A percentile compares a stretch with the other conserved stretches of the same genome.
phyloP scores from a whole-genome alignment of 805 yeast species.

The Starmerella kuoi region DNA sequence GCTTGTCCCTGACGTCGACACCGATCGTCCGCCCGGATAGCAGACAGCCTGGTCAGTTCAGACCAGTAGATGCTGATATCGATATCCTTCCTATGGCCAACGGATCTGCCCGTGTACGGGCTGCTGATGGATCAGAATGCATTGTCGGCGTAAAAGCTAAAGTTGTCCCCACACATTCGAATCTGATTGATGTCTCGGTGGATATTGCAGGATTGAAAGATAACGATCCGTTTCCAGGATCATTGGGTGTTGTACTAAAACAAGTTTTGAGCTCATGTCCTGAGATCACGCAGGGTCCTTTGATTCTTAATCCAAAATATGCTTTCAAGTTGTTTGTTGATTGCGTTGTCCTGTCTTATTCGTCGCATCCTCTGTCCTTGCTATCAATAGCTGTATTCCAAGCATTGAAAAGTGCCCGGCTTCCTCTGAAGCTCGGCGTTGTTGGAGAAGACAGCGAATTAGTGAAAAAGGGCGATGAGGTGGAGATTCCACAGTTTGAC shows the following conservation, averaged over 20 bases:
- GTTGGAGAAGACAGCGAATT: constrained; percentile 33
- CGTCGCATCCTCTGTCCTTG: constrained; percentile 70
- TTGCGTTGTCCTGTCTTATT: constrained; percentile 61
- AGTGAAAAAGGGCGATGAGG: constrained; percentile 33
- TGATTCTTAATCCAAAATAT: constrained; percentile 52
- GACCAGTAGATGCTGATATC: constrained; percentile 75
- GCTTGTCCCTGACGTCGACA: constrained; percentile 49
- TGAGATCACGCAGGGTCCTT: constrained; percentile 33
- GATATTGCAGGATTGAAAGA: constrained; percentile 61
- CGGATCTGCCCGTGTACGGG: constrained; percentile 80
- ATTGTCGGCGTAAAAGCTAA: constrained; percentile 81
- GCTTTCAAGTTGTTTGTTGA: constrained; percentile 70
- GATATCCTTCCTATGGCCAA: constrained; percentile 76
- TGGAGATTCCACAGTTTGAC: constrained; percentile 80
- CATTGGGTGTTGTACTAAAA: constrained; percentile 50
- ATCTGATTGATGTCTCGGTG: constrained; percentile 59
- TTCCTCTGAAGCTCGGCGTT: constrained; percentile 49
- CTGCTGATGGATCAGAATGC: constrained; percentile 87
- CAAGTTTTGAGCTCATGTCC: constrained; percentile 32
- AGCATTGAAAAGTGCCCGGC: constrained; percentile 64
- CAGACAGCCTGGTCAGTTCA: constrained; percentile 55
- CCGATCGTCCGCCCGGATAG: constrained; percentile 81
- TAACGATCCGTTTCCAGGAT: constrained; percentile 56
- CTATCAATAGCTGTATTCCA: constrained; percentile 69
- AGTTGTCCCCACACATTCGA: constrained; percentile 39